Conservation (phyloP, 1,284 basidiomycete species). For the Coniferiporia weirii region DNA sequence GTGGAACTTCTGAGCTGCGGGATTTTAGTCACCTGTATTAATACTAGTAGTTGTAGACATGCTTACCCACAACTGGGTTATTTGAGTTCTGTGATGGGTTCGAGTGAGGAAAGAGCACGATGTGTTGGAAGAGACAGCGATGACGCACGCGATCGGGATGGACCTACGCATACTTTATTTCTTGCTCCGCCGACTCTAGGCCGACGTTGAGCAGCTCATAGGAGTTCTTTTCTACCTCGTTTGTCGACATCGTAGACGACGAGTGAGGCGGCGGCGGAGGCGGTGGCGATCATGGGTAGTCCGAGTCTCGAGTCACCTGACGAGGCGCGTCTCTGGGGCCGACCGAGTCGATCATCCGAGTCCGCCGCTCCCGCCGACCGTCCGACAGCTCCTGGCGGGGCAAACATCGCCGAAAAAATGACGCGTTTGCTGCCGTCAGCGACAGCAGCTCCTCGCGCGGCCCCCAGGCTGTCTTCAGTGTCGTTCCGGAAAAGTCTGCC, state of each 20-base stretch:
- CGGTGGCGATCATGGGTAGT: no score
- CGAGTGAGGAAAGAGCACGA: constrained; percentile 23
- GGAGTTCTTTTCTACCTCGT: constrained; percentile 54
- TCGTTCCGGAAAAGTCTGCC: constrained; percentile 8
- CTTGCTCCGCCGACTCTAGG: constrained; percentile 69
- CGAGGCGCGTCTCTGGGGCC: neutral
- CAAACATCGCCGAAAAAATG: constrained; percentile 48
- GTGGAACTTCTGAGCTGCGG: constrained; percentile 75
- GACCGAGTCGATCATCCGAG: neutral
- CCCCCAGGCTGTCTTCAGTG: constrained; percentile 73
- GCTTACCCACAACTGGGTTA: constrained; percentile 69
- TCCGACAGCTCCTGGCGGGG: constrained; percentile 48
- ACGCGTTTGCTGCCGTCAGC: constrained; percentile 77
- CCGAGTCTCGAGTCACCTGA: constrained; percentile 9
- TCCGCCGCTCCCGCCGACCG: constrained; percentile 38
- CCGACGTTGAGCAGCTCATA: constrained; percentile 72
- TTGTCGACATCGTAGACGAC: constrained; percentile 19
- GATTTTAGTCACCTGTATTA: neutral
- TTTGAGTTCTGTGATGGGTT: constrained; percentile 58
- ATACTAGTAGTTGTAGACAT: neutral
- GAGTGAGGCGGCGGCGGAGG: neutral
- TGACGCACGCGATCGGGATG: constrained; percentile 80
- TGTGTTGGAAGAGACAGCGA: constrained; percentile 20
- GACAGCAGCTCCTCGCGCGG: constrained; percentile 71
- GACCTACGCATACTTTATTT: constrained; percentile 83